phyloP scores from a whole-genome alignment of 2,329 filamentous ascomycete genomes.

The Mycocentrospora acerina region DNA sequence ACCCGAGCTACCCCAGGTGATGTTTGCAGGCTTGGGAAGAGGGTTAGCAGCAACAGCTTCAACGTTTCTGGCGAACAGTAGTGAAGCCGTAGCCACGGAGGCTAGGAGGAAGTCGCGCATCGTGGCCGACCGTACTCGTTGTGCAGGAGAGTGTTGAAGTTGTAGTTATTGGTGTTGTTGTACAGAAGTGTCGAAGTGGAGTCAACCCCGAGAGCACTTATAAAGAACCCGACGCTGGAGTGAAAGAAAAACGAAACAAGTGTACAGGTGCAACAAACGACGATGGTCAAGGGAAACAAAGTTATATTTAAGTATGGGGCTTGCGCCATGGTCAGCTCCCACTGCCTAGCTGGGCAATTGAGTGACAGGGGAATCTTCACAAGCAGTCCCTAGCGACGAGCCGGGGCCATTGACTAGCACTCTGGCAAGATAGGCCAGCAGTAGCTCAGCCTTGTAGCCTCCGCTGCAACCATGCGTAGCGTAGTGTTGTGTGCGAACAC shows the following conservation, averaged over 20 bases:
- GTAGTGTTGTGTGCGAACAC: neutral
- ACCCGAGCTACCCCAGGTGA: conserved; percentile 56
- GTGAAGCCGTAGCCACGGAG: conserved; percentile 32
- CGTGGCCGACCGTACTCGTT: neutral
- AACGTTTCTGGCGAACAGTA: conserved; percentile 40
- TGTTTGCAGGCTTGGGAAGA: conserved; percentile 55
- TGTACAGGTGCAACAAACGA: neutral
- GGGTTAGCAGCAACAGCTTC: conserved; percentile 56
- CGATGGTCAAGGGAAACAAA: conserved; percentile 13
- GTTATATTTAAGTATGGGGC: conserved; percentile 1
- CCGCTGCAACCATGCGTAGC: conserved; percentile 16
- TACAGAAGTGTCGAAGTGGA: neutral
- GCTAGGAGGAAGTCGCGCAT: conserved; percentile 37
- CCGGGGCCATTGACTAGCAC: conserved; percentile 11
- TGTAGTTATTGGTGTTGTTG: neutral
- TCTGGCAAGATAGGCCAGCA: conserved; percentile 24
- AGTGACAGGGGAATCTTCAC: conserved; percentile 17
- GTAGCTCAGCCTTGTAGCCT: conserved; percentile 28
- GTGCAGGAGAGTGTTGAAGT: no score
- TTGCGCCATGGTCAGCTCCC: no score
- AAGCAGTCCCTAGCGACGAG: conserved; percentile 14
- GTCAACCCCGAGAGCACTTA: conserved; percentile 4
- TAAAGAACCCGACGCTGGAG: conserved; percentile 3
- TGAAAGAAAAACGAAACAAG: conserved; percentile 9
- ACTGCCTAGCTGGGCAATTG: conserved; percentile 18